A percentile compares a stretch with the other conserved stretches of the same genome.
Evolutionary conservation across 495 filamentous ascomycete species (phyloP).

Genomic region (Usnea hakonensis): DNA sequence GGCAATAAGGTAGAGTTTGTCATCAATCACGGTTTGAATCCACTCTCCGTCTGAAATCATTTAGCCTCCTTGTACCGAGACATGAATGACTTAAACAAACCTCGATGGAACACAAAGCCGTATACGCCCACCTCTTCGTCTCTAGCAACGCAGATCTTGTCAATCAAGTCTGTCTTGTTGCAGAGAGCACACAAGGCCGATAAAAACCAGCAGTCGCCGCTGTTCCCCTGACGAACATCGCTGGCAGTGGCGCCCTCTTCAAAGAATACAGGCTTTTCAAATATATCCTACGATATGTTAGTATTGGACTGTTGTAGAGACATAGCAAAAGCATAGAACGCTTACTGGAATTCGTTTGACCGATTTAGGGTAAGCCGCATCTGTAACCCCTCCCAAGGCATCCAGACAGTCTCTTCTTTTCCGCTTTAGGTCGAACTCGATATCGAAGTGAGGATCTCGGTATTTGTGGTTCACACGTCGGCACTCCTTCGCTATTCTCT

Average conservation of each 20-base stretch:
- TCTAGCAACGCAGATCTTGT: constrained; percentile 72
- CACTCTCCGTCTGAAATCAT: constrained; percentile 68
- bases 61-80: not conserved
- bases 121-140: constrained; percentile 83
- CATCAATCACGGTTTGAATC: constrained; percentile 84
- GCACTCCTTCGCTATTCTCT: constrained; percentile 77
- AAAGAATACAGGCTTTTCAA: constrained; percentile 78
- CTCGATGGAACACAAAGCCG: constrained; percentile 86
- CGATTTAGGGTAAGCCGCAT: constrained; percentile 43
- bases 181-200: constrained; percentile 77
- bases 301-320: not conserved
- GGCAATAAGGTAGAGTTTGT: constrained; percentile 73
- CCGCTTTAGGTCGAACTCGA: constrained; percentile 69
- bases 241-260: constrained; percentile 76
- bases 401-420: constrained; percentile 53
- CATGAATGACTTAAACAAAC: constrained; percentile 30
- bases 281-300: constrained; percentile 55
- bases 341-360: constrained; percentile 57
- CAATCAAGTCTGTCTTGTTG: constrained; percentile 71
- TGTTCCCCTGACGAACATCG: constrained; percentile 69
- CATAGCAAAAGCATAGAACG: constrained; percentile 1
- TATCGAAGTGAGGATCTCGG: constrained; percentile 80
- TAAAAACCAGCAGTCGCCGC: constrained; percentile 90
- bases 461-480: constrained; percentile 82
- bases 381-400: constrained; percentile 43